phyloP scores from a whole-genome alignment of 176 grass and related monocot species.

The Musa beccarii region DNA sequence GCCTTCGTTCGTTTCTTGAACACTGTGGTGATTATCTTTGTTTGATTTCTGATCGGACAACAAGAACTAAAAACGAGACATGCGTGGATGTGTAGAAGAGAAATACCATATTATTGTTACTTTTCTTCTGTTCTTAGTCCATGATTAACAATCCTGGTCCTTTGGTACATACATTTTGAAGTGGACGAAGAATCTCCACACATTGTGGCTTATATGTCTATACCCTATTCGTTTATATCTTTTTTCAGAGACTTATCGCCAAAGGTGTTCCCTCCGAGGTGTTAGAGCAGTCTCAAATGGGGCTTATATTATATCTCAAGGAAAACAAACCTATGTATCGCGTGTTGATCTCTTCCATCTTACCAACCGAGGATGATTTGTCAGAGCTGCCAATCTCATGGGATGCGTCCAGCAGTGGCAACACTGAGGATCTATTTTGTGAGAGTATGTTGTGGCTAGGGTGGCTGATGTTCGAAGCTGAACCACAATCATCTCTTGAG shows the following conservation, averaged over 20 bases:
- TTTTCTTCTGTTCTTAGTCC: background rate
- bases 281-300: slow-evolving; percentile 37
- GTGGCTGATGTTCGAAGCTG: slow-evolving; percentile 71
- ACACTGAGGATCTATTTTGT: slow-evolving; percentile 18
- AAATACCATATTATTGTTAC: background rate
- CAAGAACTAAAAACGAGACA: background rate
- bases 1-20: background rate
- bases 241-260: slow-evolving; percentile 60
- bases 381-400: slow-evolving; percentile 14
- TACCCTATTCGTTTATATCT: background rate
- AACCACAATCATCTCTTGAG: slow-evolving; percentile 40
- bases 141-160: background rate
- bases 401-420: background rate
- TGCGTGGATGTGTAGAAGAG: background rate
- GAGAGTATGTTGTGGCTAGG: slow-evolving; percentile 68
- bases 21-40: background rate
- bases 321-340: slow-evolving; percentile 25
- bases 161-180: background rate
- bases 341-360: slow-evolving; percentile 33
- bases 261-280: slow-evolving; percentile 51
- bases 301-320: slow-evolving; percentile 30
- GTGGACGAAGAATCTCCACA: background rate
- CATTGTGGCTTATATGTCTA: background rate
- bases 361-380: slow-evolving; percentile 38
- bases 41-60: background rate